A percentile compares a stretch with the other conserved stretches of the same genome.
These are phyloP conservation scores for Cantharellus anzutake DNA, from an alignment of 768 basidiomycete species.

Conservation along the genomic window DNA sequence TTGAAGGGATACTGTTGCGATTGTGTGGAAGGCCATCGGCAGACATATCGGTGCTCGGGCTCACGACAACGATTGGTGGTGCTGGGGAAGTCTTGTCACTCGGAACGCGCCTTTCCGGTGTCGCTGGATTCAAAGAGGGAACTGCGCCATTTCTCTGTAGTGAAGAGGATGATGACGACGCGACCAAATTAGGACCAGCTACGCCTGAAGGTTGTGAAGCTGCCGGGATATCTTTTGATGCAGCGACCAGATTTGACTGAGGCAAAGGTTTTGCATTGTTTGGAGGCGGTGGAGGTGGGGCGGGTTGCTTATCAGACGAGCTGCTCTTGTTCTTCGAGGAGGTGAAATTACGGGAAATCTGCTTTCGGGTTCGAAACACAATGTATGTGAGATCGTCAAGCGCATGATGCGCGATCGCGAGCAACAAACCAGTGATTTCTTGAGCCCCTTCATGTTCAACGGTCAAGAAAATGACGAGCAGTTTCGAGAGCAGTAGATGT, in stretches of 20 bases:
- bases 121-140: constrained; percentile 1
- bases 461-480: background rate
- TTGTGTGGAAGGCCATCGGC: constrained; percentile 21
- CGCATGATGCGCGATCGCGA: background rate
- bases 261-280: constrained; percentile 20
- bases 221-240: constrained; percentile 13
- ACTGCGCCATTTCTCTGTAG: background rate
- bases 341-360: background rate
- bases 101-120: constrained; percentile 42
- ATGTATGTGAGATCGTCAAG: background rate
- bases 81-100: constrained; percentile 26
- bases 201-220: constrained; percentile 6
- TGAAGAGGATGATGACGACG: background rate
- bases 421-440: constrained; percentile 52
- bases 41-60: constrained; percentile 34
- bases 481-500: no score
- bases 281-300: background rate
- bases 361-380: background rate
- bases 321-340: background rate
- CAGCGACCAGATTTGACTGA: constrained; percentile 19
- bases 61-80: constrained; percentile 78
- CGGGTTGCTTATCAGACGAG: background rate
- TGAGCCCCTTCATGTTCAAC: constrained; percentile 54
- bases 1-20: constrained; percentile 2
- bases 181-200: constrained; percentile 12